These are phyloP conservation scores for Paraconiothyrium sp. DNA, from an alignment of 2,329 filamentous ascomycete species.

Conservation along the genomic window DNA sequence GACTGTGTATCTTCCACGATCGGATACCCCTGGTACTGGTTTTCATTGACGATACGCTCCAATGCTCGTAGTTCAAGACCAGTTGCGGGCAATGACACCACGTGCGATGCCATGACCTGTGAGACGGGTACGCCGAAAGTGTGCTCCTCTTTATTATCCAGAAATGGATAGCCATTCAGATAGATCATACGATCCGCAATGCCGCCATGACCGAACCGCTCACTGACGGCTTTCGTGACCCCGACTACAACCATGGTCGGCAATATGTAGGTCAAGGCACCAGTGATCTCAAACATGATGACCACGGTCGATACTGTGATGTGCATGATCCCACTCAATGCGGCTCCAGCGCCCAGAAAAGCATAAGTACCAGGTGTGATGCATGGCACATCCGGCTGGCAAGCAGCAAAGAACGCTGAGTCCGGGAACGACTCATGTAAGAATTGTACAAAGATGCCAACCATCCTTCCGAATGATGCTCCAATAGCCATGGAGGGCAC, in stretches of 20 bases:
- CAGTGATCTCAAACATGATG: constrained; percentile 99
- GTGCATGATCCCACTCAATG: constrained; percentile 96
- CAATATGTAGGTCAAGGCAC: constrained; percentile 95
- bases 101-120: constrained; percentile 82
- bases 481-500: constrained; percentile 98
- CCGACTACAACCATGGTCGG: constrained; percentile 99
- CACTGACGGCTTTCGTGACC: constrained; percentile 91
- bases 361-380: constrained; percentile 98
- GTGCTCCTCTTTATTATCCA: constrained; percentile 97
- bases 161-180: constrained; percentile 96
- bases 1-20: constrained; percentile 78
- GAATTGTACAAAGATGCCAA: constrained; percentile 94
- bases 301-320: constrained; percentile 96
- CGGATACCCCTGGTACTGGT: constrained; percentile 91
- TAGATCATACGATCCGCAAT: constrained; percentile 99
- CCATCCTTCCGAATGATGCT: constrained; percentile 88
- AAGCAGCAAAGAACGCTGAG: constrained; percentile 86
- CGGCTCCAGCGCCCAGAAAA: constrained; percentile 90
- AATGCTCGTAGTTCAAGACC: constrained; percentile 80
- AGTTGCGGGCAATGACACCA: constrained; percentile 76
- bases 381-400: constrained; percentile 89
- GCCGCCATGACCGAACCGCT: constrained; percentile 92
- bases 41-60: constrained; percentile 78
- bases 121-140: constrained; percentile 95
- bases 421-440: constrained; percentile 84